These are phyloP conservation scores for Solanum lycopersicoides DNA, from an alignment of 257 asterid species.

Conservation along the genomic window DNA sequence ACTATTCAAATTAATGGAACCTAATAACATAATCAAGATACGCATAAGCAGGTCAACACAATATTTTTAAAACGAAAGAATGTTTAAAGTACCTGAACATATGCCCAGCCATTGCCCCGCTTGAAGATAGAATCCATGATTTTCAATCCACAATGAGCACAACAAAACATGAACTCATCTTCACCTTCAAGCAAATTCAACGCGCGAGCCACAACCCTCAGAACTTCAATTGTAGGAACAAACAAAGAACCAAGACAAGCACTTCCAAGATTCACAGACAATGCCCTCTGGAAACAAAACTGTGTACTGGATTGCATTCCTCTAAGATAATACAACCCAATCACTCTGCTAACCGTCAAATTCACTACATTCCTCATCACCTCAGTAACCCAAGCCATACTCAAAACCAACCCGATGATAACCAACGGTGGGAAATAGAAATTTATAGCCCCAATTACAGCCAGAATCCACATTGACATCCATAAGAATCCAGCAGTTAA, in stretches of 20 bases:
- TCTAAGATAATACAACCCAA: slow-evolving; percentile 81
- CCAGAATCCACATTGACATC: slow-evolving; percentile 92
- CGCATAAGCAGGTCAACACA: background rate
- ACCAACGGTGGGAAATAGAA: slow-evolving; percentile 60
- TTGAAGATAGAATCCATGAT: slow-evolving; percentile 81
- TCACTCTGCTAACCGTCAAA: slow-evolving; percentile 67
- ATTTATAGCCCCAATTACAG: slow-evolving; percentile 73
- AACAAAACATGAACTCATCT: slow-evolving; percentile 94
- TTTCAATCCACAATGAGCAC: slow-evolving; percentile 87
- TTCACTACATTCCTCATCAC: slow-evolving; percentile 98
- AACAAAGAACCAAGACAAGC: slow-evolving; percentile 88
- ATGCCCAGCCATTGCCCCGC: slow-evolving; percentile 96
- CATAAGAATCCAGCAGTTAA: slow-evolving; percentile 78
- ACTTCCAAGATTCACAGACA: slow-evolving; percentile 77
- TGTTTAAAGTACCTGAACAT: slow-evolving; percentile 56
- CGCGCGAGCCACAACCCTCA: slow-evolving; percentile 82
- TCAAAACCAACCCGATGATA: slow-evolving; percentile 47
- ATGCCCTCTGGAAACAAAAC: slow-evolving; percentile 84
- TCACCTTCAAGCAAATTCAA: slow-evolving; percentile 90
- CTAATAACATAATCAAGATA: background rate
- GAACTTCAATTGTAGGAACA: slow-evolving; percentile 76
- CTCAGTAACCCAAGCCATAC: slow-evolving; percentile 85
- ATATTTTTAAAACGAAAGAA: background rate
- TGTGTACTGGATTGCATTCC: slow-evolving; percentile 87
- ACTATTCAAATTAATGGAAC: background rate